phyloP scores from a whole-genome alignment of 2,329 filamentous ascomycete genomes.

The Verticillium nubilum region DNA sequence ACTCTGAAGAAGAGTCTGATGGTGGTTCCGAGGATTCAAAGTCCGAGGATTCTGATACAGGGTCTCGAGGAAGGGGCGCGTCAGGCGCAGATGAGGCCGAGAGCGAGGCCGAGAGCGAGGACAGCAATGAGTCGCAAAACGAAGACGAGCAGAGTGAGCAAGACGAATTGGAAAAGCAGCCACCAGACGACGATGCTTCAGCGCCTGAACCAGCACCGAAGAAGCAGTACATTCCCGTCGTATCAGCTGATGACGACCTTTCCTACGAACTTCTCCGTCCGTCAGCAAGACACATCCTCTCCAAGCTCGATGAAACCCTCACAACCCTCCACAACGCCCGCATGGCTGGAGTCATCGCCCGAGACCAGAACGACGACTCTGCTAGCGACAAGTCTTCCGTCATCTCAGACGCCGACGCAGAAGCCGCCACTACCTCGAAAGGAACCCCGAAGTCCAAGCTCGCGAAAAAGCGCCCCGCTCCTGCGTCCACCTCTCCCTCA shows the following conservation, averaged over 20 bases:
- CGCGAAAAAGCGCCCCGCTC: neutral
- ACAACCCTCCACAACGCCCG: slow-evolving; percentile 64
- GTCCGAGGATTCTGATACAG: neutral
- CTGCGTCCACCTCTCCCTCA: neutral
- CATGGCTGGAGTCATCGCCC: slow-evolving; percentile 37
- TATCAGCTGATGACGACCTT: slow-evolving; percentile 66
- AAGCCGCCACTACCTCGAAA: slow-evolving; percentile 2
- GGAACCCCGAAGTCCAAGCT: neutral
- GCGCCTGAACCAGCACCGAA: slow-evolving; percentile 4
- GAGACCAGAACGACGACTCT: slow-evolving; percentile 20
- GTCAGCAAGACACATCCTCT: slow-evolving; percentile 63
- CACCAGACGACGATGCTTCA: slow-evolving; percentile 1
- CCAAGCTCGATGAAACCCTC: slow-evolving; percentile 64
- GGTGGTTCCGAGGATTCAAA: neutral
- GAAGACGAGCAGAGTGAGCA: neutral
- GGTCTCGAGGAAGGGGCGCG: neutral
- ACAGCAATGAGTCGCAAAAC: neutral
- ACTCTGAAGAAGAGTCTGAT: neutral
- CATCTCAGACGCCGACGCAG: neutral
- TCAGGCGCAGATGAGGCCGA: neutral
- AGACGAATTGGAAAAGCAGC: slow-evolving; percentile 8
- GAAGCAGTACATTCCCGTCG: slow-evolving; percentile 37
- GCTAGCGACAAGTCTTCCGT: slow-evolving; percentile 11
- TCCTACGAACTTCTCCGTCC: slow-evolving; percentile 63
- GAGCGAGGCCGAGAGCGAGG: neutral